Evolutionary conservation across 2,329 filamentous ascomycete genomes (phyloP), one percentile per base, ranked within the genome.

Genomic region (Colletotrichum liaoningense): DNA sequence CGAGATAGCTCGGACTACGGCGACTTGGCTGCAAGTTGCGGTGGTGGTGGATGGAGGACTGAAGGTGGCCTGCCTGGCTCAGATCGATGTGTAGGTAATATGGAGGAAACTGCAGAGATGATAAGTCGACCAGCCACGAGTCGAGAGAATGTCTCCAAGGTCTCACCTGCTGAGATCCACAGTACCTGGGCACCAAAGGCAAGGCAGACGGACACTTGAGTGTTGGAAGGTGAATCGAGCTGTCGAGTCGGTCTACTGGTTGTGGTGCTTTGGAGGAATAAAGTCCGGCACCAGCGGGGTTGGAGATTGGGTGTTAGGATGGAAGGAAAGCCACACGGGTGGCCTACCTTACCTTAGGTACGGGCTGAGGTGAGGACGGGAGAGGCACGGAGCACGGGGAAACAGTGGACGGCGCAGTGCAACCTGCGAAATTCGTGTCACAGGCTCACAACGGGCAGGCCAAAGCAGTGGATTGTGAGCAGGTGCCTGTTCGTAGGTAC

Each of bases 261-360:
- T 26, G 33, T 26, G 67, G 14, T 55, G 58, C 64, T 24, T 64
- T 30, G 46, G 14, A 62, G 60, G 60, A 66, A 70, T 62, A 3
- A 66, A 33, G 49, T 57, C 70, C 70, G 67, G 67, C 56, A 60
- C 42, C 67, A 65, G 67, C 71, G 67, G 71, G 71, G 60, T 62
- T 72, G 55, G 62, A 62, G 60, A 73, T 65, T 73, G 70, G 33
- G 46, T 56, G 33, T 35, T 11, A 35, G 33, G 8, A 4, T 35
- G 9, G 33, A 35, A 35, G 30, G 46, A 8, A 19, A 42, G 38
- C 14, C 14, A 42, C 5, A 42, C 38, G 52, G 42, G 19, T 35
- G 33, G 12, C 33, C 33, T 35, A 33, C 9, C 30, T 33, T 9
- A 33, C 8, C 30, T 33, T 33, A 35, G 33, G 33, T 35, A 12